A percentile compares a stretch with the other conserved stretches of the same genome.
These are phyloP conservation scores for Torulaspora indica DNA, from an alignment of 805 yeast species.

Conservation along the genomic window DNA sequence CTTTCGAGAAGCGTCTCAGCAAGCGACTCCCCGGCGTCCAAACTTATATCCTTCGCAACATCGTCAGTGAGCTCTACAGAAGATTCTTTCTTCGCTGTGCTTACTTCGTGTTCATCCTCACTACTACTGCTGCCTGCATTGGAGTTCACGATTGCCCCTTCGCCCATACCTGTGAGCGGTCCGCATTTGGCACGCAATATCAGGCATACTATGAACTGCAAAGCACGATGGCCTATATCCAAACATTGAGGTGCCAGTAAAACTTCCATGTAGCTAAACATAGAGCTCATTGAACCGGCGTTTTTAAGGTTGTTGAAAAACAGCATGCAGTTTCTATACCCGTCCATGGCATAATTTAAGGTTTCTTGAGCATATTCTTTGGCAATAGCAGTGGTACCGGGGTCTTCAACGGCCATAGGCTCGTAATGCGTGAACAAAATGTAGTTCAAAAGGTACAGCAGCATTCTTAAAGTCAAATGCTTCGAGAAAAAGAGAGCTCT, in stretches of 20 bases:
- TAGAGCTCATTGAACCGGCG: constrained; percentile 36
- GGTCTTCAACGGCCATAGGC: constrained; percentile 39
- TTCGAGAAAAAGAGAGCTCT: constrained; percentile 39
- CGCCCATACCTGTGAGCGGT: constrained; percentile 37
- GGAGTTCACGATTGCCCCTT: constrained; percentile 25
- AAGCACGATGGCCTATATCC: constrained; percentile 51
- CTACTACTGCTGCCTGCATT: constrained; percentile 23
- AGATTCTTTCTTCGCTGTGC: constrained; percentile 19
- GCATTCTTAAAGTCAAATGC: constrained; percentile 43
- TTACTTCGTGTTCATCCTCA: constrained; percentile 27
- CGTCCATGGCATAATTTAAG: constrained; percentile 42
- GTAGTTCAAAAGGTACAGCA: constrained; percentile 49
- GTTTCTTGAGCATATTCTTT: constrained; percentile 42
- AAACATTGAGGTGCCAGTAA: constrained; percentile 47
- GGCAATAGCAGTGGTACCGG: constrained; percentile 35
- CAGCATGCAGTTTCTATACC: constrained; percentile 40
- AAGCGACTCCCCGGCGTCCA: constrained; percentile 37
- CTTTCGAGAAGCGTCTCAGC: constrained; percentile 39
- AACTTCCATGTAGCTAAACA: constrained; percentile 41
- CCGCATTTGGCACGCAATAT: constrained; percentile 47
- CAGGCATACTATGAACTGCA: constrained; percentile 54
- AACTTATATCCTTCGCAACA: constrained; percentile 35
- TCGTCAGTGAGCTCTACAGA: constrained; percentile 26
- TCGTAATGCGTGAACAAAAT: constrained; percentile 44
- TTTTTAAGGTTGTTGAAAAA: constrained; percentile 38